These are phyloP conservation scores for Tricholoma sp. DNA, from an alignment of 768 basidiomycete species.

Conservation along the genomic window DNA sequence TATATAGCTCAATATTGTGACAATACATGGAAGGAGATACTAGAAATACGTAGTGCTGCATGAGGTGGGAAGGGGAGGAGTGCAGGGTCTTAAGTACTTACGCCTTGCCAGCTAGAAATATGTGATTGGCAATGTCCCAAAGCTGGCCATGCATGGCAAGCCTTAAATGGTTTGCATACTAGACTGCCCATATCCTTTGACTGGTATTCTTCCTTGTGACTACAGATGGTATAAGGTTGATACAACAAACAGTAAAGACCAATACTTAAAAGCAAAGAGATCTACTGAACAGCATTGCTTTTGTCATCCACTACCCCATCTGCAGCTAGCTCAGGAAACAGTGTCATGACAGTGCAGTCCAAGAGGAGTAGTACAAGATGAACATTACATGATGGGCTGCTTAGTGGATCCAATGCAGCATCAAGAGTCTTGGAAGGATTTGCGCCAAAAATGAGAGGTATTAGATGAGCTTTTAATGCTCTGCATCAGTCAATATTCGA, in stretches of 20 bases:
- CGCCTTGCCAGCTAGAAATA: too few species aligned
- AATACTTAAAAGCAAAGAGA: not conserved
- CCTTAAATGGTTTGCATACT: too few species aligned
- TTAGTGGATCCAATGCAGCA: slow-evolving; percentile 55
- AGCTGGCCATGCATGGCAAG: too few species aligned
- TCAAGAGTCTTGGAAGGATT: slow-evolving; percentile 43
- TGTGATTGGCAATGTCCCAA: too few species aligned
- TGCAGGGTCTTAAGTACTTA: too few species aligned
- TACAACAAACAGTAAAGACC: not conserved
- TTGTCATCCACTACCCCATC: not conserved
- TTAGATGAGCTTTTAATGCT: slow-evolving; percentile 30
- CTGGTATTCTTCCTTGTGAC: too few species aligned
- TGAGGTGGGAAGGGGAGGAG: too few species aligned
- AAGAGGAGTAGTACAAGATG: slow-evolving; percentile 73
- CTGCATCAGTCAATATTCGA: not conserved
- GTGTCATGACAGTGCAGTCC: slow-evolving; percentile 60
- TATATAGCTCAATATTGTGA: too few species aligned
- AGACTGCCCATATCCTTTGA: too few species aligned
- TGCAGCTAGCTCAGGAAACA: slow-evolving; percentile 70
- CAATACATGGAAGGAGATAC: too few species aligned
- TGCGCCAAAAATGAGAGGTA: slow-evolving; percentile 52
- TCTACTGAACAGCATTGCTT: not conserved
- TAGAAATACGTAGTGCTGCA: too few species aligned
- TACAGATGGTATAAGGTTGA: too few species aligned
- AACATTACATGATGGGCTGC: slow-evolving; percentile 64